These are phyloP conservation scores for Monilinia vaccinii-corymbosi DNA, from an alignment of 2,329 filamentous ascomycete species.

Conservation along the genomic window DNA sequence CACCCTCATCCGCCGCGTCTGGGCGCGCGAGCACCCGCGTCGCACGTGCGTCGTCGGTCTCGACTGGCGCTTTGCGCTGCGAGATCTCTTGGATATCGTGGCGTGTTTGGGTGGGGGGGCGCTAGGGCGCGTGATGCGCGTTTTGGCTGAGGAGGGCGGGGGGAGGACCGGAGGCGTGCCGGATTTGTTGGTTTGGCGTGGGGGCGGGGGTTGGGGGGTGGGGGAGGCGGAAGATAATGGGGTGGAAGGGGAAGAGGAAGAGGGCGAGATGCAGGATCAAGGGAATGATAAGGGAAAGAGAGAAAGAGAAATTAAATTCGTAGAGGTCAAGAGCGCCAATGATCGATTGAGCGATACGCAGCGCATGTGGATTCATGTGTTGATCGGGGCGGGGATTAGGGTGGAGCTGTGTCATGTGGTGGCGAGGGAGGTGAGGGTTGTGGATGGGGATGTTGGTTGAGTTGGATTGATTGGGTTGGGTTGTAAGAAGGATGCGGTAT, in stretches of 20 bases:
- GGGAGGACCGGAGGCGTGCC: conserved; percentile 81
- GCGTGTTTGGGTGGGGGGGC: conserved; percentile 71
- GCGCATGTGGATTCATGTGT: conserved; percentile 90
- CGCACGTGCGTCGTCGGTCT: conserved; percentile 84
- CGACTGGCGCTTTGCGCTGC: conserved; percentile 77
- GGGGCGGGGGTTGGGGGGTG: conserved; percentile 36
- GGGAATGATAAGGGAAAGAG: neutral
- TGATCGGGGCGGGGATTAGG: conserved; percentile 72
- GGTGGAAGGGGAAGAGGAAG: too few species aligned
- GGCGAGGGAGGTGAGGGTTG: conserved; percentile 26
- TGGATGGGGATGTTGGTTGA: conserved; percentile 8
- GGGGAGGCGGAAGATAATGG: neutral
- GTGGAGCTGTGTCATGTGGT: conserved; percentile 69
- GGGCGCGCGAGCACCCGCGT: conserved; percentile 57
- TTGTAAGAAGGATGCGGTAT: too few species aligned
- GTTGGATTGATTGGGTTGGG: neutral
- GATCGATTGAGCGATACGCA: conserved; percentile 95
- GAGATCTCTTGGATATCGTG: conserved; percentile 72
- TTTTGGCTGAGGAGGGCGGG: conserved; percentile 91
- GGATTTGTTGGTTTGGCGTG: conserved; percentile 86
- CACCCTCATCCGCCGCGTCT: conserved; percentile 56
- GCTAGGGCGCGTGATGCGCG: conserved; percentile 77
- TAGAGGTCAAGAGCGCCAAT: conserved; percentile 48
- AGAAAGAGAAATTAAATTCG: conserved; percentile 24
- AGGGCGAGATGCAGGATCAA: too few species aligned